These are phyloP conservation scores for Cystobasidium sp. DNA, from an alignment of 1,284 basidiomycete species.

Conservation along the genomic window DNA sequence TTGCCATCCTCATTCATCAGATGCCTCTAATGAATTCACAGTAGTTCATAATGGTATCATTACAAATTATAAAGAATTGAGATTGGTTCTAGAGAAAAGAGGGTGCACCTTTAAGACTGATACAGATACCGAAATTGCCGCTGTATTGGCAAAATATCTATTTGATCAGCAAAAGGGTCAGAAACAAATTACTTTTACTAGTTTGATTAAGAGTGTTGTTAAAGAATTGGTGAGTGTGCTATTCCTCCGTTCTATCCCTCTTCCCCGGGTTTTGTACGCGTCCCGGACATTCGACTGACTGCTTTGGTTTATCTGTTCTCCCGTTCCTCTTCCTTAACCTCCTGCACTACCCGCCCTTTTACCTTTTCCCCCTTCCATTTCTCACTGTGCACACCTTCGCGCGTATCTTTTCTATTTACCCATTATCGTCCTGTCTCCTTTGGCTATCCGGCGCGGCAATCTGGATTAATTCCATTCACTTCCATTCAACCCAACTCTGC, in stretches of 20 bases:
- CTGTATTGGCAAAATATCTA: conserved; percentile 94
- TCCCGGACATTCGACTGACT: neutral
- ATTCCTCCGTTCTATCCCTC: neutral
- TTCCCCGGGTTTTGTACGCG: neutral
- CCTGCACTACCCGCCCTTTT: too few species aligned
- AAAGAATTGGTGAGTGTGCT: conserved; percentile 74
- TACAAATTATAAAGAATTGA: conserved; percentile 77
- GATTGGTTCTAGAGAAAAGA: conserved; percentile 91
- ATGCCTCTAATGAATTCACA: conserved; percentile 80
- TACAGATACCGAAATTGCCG: conserved; percentile 97
- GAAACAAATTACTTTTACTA: conserved; percentile 86
- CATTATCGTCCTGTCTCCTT: too few species aligned
- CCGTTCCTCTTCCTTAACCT: too few species aligned
- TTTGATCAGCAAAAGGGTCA: conserved; percentile 85
- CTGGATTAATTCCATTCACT: too few species aligned
- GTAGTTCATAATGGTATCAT: conserved; percentile 99
- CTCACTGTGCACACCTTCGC: too few species aligned
- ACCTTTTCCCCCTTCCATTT: too few species aligned
- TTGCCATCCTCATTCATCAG: conserved; percentile 94
- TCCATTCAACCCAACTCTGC: too few species aligned
- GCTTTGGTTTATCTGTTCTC: neutral
- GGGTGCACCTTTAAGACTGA: conserved; percentile 95
- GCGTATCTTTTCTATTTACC: too few species aligned
- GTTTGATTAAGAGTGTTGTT: conserved; percentile 90
- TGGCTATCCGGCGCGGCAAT: too few species aligned